These are phyloP conservation scores for Hyphodiscus sp. DNA, from an alignment of 2,329 filamentous ascomycete species.

Conservation along the genomic window DNA sequence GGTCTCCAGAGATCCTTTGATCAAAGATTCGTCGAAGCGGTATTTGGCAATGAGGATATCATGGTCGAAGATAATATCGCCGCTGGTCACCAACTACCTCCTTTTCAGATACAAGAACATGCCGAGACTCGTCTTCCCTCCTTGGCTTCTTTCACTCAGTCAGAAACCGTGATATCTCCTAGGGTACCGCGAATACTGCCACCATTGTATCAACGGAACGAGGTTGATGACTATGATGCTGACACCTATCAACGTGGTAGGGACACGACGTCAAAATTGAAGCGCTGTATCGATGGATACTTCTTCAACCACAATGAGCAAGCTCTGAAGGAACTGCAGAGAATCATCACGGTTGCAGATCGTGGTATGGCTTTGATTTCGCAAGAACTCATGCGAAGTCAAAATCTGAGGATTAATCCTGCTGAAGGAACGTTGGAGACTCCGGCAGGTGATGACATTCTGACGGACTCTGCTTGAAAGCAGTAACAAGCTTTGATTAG, in stretches of 20 bases:
- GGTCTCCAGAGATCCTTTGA: constrained; percentile 24
- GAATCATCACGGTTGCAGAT: constrained; percentile 28
- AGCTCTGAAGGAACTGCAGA: constrained; percentile 26
- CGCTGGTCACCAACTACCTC: neutral
- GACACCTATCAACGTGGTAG: constrained; percentile 24
- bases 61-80: neutral
- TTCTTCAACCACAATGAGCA: constrained; percentile 30
- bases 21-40: constrained; percentile 29
- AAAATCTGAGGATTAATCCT: neutral
- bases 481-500: too few species aligned
- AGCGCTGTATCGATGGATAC: constrained; percentile 26
- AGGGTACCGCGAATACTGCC: neutral
- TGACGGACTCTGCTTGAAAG: too few species aligned
- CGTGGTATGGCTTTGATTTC: constrained; percentile 25
- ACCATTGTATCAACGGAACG: neutral
- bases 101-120: neutral
- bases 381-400: constrained; percentile 13
- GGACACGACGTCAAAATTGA: constrained; percentile 28
- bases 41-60: constrained; percentile 9
- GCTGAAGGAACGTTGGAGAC: neutral
- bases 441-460: neutral
- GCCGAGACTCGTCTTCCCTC: neutral
- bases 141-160: neutral
- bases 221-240: constrained; percentile 21
- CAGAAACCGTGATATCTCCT: neutral